These are phyloP conservation scores for carrot (Daucus carota) DNA, from an alignment of 129 eudicot genomes.

Conservation along the genomic window DH1_v3.0 NC_030381.2:55712001-55712500, in stretches of 20 bases:
- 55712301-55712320: neutral
- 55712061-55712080: neutral
- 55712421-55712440: constrained; percentile 13
- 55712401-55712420: constrained; percentile 16
- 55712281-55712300: neutral
- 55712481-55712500: neutral
- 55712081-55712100: neutral
- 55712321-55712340: neutral
- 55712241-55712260: no score
- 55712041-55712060: neutral
- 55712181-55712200: neutral
- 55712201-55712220: constrained; percentile 4
- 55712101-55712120: neutral
- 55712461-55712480: neutral
- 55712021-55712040: neutral
- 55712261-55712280: no score
- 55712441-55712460: constrained; percentile 20
- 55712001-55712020: neutral
- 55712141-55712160: neutral
- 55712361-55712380: constrained; percentile 35
- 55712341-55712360: constrained; percentile 20
- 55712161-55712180: neutral
- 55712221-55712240: neutral
- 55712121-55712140: neutral
- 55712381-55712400: constrained; percentile 24